Base-by-base conservation (phyloP, 371 early-diverging fungal genomes). In the Coemansia sp. region DNA sequence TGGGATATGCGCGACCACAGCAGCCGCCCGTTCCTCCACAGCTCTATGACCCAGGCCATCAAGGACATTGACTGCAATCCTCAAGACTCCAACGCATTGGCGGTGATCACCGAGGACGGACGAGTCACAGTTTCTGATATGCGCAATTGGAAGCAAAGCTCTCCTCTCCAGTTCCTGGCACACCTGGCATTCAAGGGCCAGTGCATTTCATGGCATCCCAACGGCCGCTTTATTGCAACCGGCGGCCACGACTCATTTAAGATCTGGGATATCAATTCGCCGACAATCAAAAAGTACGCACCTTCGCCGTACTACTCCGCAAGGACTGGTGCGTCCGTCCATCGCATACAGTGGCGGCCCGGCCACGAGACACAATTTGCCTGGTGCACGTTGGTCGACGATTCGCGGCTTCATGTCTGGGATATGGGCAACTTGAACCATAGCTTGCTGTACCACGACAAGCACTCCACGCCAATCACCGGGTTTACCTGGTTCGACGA, bases 21-120 rank as follows among this genome's bases (percentile, higher is more conserved):
- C 39, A 39, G 53, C 33, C 33, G 36, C 2, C 43, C 79, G 4
- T 46, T 58, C 7, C 24, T 72, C 36, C 80, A 64, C 36, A 64
- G 60, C 14, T 49, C 55, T 9, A 58, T 54, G 36, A 39, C 49
- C 8, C 37, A 50, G 8, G 29, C 65, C 18, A 50, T 74, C 32
- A 66, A 66, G 37, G 79, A 78, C 53, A 70, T 78, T 24, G 47
- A 74, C 53, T 76, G 80, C 64, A 78, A 80, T 37, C 79, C 80
- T 29, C 38, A 50, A n/a, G 74, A 78, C 12, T 10, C 66, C n/a
- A 58, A 62, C 6, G 47, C 51, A 32, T 49, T 80, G 46, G 77
- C 66, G 9, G 69, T 64, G 8, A 70, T 79, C 34, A 57, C 58
- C 24, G 39, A 66, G n/a, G 72, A 79, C 32, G 80, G 79, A 1